Conservation (phyloP, 345 rosid species). For the Populus ilicifolia region DNA sequence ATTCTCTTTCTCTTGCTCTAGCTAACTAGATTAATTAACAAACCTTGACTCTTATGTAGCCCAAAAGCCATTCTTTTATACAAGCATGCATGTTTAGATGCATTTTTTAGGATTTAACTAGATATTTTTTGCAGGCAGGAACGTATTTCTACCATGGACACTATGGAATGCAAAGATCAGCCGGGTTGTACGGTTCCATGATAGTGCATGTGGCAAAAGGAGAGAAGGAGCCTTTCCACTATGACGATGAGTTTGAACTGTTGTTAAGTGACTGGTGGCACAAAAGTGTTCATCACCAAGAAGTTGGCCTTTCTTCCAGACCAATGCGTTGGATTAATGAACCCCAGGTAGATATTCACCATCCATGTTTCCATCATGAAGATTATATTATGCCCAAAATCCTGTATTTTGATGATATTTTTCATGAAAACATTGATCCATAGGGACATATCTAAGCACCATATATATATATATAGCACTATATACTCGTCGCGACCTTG, state of each 20-base stretch:
- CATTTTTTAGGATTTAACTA: too few species aligned
- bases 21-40: too few species aligned
- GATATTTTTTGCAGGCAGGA: slow-evolving; percentile 44
- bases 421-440: too few species aligned
- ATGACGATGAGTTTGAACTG: slow-evolving; percentile 58
- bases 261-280: slow-evolving; percentile 93
- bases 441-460: too few species aligned
- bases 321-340: slow-evolving; percentile 82
- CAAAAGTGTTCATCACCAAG: slow-evolving; percentile 49
- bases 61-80: too few species aligned
- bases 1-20: neutral
- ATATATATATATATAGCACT: too few species aligned
- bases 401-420: too few species aligned
- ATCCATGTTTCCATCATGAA: too few species aligned
- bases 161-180: slow-evolving; percentile 83
- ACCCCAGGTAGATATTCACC: slow-evolving; percentile 47
- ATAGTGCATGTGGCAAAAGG: slow-evolving; percentile 54
- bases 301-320: slow-evolving; percentile 61
- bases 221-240: slow-evolving; percentile 54
- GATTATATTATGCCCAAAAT: too few species aligned
- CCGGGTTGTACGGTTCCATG: slow-evolving; percentile 65
- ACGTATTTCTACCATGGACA: slow-evolving; percentile 88
- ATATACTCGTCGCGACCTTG: too few species aligned
- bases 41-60: too few species aligned
- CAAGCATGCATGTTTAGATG: too few species aligned